phyloP scores from a whole-genome alignment of 768 basidiomycete genomes.

The Melanogaster broomeanus region DNA sequence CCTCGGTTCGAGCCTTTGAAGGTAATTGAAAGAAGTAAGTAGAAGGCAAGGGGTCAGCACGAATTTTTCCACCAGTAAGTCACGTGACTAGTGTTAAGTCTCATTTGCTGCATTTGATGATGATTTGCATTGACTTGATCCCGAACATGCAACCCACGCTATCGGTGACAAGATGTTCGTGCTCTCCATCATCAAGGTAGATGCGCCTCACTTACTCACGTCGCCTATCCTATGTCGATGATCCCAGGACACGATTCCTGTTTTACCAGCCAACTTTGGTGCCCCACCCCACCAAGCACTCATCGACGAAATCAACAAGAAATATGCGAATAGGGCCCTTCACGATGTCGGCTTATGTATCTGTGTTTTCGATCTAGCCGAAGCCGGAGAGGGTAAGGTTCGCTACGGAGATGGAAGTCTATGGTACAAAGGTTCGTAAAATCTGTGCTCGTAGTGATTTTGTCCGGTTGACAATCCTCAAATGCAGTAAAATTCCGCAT shows the following conservation, averaged over 20 bases:
- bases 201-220: neutral
- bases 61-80: too few relatives aligned
- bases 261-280: conserved; percentile 88
- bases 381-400: conserved; percentile 89
- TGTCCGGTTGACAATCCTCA: neutral
- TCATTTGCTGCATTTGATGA: too few relatives aligned
- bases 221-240: neutral
- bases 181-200: conserved; percentile 46
- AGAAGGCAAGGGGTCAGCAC: too few relatives aligned
- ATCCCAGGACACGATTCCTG: conserved; percentile 80
- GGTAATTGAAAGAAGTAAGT: too few relatives aligned
- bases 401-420: conserved; percentile 93
- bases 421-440: conserved; percentile 83
- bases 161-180: conserved; percentile 40
- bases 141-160: neutral
- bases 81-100: too few relatives aligned
- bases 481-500: conserved; percentile 80
- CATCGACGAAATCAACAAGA: conserved; percentile 86
- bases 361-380: conserved; percentile 83
- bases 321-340: conserved; percentile 90
- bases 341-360: conserved; percentile 92
- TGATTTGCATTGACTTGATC: too few relatives aligned
- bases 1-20: too few relatives aligned
- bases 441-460: neutral
- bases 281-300: conserved; percentile 77